phyloP scores from a whole-genome alignment of 805 yeast genomes.

The Saccharomycopsis selenospora region DNA sequence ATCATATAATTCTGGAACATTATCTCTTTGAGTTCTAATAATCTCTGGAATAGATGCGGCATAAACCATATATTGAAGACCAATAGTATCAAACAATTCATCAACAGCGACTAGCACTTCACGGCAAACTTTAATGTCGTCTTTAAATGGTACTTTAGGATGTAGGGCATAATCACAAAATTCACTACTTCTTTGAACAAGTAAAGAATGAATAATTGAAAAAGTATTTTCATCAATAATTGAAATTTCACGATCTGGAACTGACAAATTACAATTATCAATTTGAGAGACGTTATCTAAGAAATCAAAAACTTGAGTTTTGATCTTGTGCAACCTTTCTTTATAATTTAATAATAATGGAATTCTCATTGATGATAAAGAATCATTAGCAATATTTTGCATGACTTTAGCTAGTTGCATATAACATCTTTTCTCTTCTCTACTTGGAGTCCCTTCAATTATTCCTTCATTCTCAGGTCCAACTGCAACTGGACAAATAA shows the following conservation, averaged over 20 bases:
- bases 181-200: constrained; percentile 16
- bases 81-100: constrained; percentile 38
- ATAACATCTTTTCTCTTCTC: constrained; percentile 50
- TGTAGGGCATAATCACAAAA: constrained; percentile 9
- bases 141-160: constrained; percentile 2
- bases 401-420: constrained; percentile 77
- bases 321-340: constrained; percentile 35
- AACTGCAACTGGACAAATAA: constrained; percentile 84
- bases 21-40: constrained; percentile 42
- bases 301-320: constrained; percentile 8
- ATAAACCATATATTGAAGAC: constrained; percentile 51
- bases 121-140: neutral
- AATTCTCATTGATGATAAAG: constrained; percentile 59
- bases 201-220: constrained; percentile 9
- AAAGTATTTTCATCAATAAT: constrained; percentile 4
- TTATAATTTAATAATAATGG: constrained; percentile 39
- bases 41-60: constrained; percentile 51
- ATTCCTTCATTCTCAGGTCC: constrained; percentile 58
- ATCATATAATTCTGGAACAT: constrained; percentile 51
- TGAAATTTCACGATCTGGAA: neutral
- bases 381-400: constrained; percentile 82
- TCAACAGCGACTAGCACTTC: constrained; percentile 9
- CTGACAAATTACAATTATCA: neutral
- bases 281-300: constrained; percentile 8
- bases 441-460: constrained; percentile 24